Percentiles rank a stretch among this genome's conserved stretches.
These are phyloP conservation scores for Aquilaria malaccensis DNA, from an alignment of 345 rosid genomes.

Conservation along the genomic window DNA sequence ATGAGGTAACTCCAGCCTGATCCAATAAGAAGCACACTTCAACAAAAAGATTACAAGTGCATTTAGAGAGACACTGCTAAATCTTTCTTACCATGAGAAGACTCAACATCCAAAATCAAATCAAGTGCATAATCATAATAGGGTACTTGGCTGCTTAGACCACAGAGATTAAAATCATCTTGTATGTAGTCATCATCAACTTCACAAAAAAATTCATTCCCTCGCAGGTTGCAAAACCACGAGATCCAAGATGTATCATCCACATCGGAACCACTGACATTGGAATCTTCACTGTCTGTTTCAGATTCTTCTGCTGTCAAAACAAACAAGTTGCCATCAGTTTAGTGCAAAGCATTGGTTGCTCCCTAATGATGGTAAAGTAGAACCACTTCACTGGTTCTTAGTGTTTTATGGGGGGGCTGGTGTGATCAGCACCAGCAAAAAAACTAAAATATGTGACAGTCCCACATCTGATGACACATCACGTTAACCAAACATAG, in stretches of 20 bases:
- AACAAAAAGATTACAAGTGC: neutral
- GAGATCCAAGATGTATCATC: slow-evolving; percentile 96
- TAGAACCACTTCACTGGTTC: too few relatives aligned
- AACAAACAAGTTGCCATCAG: slow-evolving; percentile 3
- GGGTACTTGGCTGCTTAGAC: slow-evolving; percentile 94
- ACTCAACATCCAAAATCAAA: slow-evolving; percentile 91
- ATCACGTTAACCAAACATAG: too few relatives aligned
- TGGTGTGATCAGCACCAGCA: too few relatives aligned
- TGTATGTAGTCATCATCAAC: slow-evolving; percentile 99
- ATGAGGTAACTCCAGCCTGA: too few relatives aligned
- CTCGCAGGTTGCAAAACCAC: slow-evolving; percentile 93
- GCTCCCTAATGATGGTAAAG: too few relatives aligned
- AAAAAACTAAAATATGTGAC: neutral
- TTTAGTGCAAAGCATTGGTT: neutral
- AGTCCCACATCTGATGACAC: neutral
- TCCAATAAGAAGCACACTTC: neutral
- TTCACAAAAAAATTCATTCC: slow-evolving; percentile 97
- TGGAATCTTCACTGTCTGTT: slow-evolving; percentile 91
- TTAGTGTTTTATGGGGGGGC: too few relatives aligned
- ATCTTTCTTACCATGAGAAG: slow-evolving; percentile 66
- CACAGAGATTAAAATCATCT: slow-evolving; percentile 95
- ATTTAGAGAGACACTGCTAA: neutral
- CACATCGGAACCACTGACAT: slow-evolving; percentile 97
- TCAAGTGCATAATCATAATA: slow-evolving; percentile 97
- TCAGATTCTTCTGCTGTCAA: slow-evolving; percentile 65